Percentiles rank a stretch among this genome's conserved stretches.
These are phyloP conservation scores for Eucalyptus erythrocorys DNA, from an alignment of 345 rosid species.

Conservation along the genomic window DNA sequence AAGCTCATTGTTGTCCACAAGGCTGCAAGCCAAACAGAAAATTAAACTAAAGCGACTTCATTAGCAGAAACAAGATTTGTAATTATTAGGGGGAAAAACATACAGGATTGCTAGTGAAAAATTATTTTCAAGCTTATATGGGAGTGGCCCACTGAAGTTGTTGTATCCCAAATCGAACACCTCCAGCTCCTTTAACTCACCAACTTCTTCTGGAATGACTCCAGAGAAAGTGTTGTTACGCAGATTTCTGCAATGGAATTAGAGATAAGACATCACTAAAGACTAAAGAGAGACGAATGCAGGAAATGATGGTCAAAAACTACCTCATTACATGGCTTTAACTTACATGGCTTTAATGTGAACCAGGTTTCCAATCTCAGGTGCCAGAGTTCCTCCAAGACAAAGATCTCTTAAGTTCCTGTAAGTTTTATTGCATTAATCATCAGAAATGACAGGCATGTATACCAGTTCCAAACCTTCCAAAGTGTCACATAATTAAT, in stretches of 20 bases:
- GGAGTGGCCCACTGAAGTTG: slow-evolving; percentile 44
- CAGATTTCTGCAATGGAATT: slow-evolving; percentile 21
- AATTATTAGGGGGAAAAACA: not conserved
- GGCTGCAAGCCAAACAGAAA: slow-evolving; percentile 15
- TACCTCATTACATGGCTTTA: not conserved
- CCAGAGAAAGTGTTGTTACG: slow-evolving; percentile 62
- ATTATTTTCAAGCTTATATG: slow-evolving; percentile 34
- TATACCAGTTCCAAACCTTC: not conserved
- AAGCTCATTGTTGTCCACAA: slow-evolving; percentile 46
- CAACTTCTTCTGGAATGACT: slow-evolving; percentile 39
- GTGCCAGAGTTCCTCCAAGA: slow-evolving; percentile 48
- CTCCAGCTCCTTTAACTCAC: slow-evolving; percentile 43
- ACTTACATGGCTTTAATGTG: slow-evolving; percentile 56
- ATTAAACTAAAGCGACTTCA: not conserved
- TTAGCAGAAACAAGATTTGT: not conserved
- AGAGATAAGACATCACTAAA: not conserved
- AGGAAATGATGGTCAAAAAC: not conserved
- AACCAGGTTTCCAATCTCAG: slow-evolving; percentile 36
- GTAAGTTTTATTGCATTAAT: not conserved
- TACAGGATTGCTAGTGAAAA: slow-evolving; percentile 40
- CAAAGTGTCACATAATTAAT: not conserved
- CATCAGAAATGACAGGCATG: not conserved
- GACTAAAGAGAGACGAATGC: not conserved
- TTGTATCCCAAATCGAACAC: slow-evolving; percentile 58
- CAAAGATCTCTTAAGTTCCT: slow-evolving; percentile 62